Evolutionary conservation across 768 basidiomycete species (phyloP).

Genomic region (Antrodiella citrinella): DNA sequence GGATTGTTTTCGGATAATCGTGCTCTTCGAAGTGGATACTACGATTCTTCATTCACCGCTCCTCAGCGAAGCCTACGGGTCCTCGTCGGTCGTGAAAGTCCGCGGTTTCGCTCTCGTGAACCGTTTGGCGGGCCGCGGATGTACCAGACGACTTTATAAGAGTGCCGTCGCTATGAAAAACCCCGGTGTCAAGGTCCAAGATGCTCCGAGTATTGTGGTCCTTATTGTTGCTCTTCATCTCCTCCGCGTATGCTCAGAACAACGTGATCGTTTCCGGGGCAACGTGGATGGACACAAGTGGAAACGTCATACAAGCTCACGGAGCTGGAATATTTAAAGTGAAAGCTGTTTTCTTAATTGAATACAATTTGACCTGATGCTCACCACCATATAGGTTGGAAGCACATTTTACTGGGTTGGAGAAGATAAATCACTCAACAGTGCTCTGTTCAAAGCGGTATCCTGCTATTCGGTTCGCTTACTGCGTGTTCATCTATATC

Average conservation of each 20-base stretch:
- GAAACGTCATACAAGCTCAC: constrained; percentile 56
- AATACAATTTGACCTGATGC: background rate
- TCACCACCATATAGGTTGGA: constrained; percentile 30
- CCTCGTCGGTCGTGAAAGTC: background rate
- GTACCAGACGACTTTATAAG: background rate
- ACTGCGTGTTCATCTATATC: constrained; percentile 3
- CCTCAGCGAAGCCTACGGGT: background rate
- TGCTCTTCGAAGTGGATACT: background rate
- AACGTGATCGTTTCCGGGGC: constrained; percentile 52
- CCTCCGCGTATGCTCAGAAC: constrained; percentile 11
- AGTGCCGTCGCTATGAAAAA: background rate
- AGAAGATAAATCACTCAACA: constrained; percentile 54
- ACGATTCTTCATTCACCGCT: background rate
- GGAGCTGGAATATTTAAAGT: constrained; percentile 54
- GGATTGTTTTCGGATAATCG: background rate
- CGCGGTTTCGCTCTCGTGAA: background rate
- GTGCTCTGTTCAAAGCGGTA: constrained; percentile 48
- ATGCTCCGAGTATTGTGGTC: constrained; percentile 8
- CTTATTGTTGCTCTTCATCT: constrained; percentile 4
- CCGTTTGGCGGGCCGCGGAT: background rate
- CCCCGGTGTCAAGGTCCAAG: background rate
- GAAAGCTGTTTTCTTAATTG: background rate
- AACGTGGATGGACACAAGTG: constrained; percentile 53
- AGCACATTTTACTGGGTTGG: constrained; percentile 55
- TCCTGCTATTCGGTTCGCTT: constrained; percentile 42